A percentile compares a stretch with the other conserved stretches of the same genome.
Conservation (phyloP, 345 rosid species). For the Eucalyptus brandiana region DNA sequence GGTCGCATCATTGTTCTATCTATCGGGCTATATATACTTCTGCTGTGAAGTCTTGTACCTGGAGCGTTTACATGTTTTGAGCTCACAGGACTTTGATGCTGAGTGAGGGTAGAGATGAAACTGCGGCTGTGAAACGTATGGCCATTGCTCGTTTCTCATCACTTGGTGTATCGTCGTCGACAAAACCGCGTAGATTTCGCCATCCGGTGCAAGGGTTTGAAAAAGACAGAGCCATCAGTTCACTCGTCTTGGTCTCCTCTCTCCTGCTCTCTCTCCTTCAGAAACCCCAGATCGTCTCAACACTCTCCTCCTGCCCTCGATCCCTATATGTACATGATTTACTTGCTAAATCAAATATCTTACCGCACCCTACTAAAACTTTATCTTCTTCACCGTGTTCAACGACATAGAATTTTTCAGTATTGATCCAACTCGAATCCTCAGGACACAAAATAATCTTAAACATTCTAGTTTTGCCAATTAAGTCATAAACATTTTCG, state of each 20-base stretch:
- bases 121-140: background rate
- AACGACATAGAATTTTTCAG: constrained; percentile 2
- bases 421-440: background rate
- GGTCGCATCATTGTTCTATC: background rate
- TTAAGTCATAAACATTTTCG: no score
- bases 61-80: background rate
- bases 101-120: background rate
- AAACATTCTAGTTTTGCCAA: no score
- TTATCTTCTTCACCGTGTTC: background rate
- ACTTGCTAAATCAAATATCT: background rate
- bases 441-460: background rate
- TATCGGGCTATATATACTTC: background rate
- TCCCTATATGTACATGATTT: background rate
- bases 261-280: background rate
- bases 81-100: background rate
- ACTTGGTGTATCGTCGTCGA: background rate
- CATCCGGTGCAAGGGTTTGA: background rate
- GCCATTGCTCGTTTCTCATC: background rate
- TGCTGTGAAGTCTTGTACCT: background rate
- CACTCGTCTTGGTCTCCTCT: background rate
- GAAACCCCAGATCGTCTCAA: background rate
- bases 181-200: background rate
- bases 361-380: background rate
- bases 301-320: background rate
- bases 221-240: background rate